Evolutionary conservation across 306 rosid genomes (phyloP).

Genomic region (Trifolium fragiferum): DNA sequence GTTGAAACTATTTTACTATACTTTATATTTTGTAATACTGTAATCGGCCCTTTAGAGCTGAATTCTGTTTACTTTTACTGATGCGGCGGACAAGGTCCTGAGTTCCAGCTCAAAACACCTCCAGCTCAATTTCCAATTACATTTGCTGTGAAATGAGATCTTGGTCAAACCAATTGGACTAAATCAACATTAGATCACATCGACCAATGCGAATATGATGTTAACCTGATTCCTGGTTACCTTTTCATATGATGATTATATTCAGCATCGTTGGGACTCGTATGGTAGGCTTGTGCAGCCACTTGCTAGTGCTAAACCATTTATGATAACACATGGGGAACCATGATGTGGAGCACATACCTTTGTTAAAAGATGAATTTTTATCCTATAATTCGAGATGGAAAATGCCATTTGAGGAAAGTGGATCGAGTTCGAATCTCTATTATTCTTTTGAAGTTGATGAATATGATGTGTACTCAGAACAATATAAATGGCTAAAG

Average conservation of each 20-base stretch:
- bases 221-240: conserved; percentile 90
- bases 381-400: conserved; percentile 80
- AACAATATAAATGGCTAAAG: conserved; percentile 91
- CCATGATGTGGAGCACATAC: conserved; percentile 79
- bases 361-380: conserved; percentile 71
- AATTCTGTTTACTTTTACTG: conserved; percentile 71
- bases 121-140: conserved; percentile 82
- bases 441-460: conserved; percentile 90
- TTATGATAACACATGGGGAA: conserved; percentile 99
- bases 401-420: conserved; percentile 93
- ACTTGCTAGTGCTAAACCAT: conserved; percentile 86
- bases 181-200: conserved; percentile 84
- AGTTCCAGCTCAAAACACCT: conserved; percentile 82
- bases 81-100: conserved; percentile 83
- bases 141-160: conserved; percentile 89
- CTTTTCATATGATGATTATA: conserved; percentile 89
- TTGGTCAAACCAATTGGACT: conserved; percentile 95
- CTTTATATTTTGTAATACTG: too few species aligned
- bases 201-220: conserved; percentile 72
- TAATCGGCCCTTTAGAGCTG: conserved; percentile 83
- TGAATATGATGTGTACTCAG: conserved; percentile 74
- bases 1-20: too few species aligned
- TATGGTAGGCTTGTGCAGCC: conserved; percentile 92
- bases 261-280: conserved; percentile 83
- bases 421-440: conserved; percentile 86